Conservation (phyloP, 164 flowering plant genomes). For the Magnolia changhungtana region DNA sequence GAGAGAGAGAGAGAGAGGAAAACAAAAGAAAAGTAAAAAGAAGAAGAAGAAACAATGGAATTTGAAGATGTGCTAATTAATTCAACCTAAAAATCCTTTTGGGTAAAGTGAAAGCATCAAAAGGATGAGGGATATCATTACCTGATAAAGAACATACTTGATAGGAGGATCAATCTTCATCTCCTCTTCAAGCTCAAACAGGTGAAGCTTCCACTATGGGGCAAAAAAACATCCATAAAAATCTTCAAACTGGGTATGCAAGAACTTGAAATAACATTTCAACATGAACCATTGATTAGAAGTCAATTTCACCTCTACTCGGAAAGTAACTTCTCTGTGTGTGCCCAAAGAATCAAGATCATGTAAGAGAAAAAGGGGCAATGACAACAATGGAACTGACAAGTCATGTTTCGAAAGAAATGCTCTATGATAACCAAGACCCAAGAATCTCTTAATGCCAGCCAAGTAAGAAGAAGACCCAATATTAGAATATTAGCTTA, state of each 20-base stretch:
- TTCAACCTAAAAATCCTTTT: neutral
- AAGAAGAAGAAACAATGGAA: neutral
- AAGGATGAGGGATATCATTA: slow-evolving; percentile 15
- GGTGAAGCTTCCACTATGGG: slow-evolving; percentile 89
- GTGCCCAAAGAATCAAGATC: neutral
- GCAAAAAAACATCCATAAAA: neutral
- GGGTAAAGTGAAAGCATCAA: neutral
- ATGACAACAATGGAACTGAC: too few species aligned
- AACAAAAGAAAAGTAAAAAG: neutral
- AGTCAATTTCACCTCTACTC: neutral
- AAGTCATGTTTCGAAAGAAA: too few species aligned
- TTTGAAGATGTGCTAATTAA: neutral
- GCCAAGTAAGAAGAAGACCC: neutral
- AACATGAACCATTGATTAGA: neutral
- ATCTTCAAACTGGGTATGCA: neutral
- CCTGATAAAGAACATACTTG: slow-evolving; percentile 91
- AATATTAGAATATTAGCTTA: too few species aligned
- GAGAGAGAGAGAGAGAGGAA: too few species aligned
- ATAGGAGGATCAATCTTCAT: slow-evolving; percentile 68
- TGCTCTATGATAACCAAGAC: neutral
- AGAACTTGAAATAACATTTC: neutral
- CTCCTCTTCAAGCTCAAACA: slow-evolving; percentile 89
- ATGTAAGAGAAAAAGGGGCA: neutral
- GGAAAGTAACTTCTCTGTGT: neutral
- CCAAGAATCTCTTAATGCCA: neutral